Base-by-base conservation (phyloP, 352 stramenopile species). In the Thalassiosira allenii region DNA sequence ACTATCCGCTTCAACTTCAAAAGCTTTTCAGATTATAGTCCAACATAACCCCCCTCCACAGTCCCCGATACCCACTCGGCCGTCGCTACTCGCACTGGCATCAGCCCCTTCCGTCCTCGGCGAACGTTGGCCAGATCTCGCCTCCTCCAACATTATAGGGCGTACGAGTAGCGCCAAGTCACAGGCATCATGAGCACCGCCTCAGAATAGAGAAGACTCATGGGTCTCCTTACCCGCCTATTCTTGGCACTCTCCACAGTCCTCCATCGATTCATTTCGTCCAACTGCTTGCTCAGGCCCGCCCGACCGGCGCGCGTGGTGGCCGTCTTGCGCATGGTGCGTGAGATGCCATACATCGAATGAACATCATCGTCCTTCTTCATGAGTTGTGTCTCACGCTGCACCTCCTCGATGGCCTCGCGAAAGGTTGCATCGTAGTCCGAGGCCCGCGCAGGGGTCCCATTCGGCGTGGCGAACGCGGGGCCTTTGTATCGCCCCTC, bases 211-310 rank as follows among this genome's bases (percentile, higher is more conserved):
- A 54, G 51, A 43, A 64, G 30, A 53, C 29, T 51, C 65, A 74
- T 74, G 17, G 3, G 2, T 1, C 12, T 17, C 23, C 49, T 27
- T 9, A 17, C 8, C 37, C 8, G 8, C 17, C 17, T 47, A 17
- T 23, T 23, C 17, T 59, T 59, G 0, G 49, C 29, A 0, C 14
- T 22, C 9, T 81, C 73, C 17, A 66, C 54, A 12, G 32, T 75
- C 0, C 33, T 65, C 73, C 73, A 81, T 12, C 73, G 43, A 56
- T 75, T 81, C 20, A 81, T 71, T 6, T 49, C 27, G 32, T 70
- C 57, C 20, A 75, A 33, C 0, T 67, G 25, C 11, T 63, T 17
- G n/a, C n/a, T n/a, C 43, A 52, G 22, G 3, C 51, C 40, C 8
- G 63, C 73, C 22, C 27, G n/a, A 29, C 22, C 57, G 14, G 57